Evolutionary conservation across 192 early-diverging fungal species (phyloP).

Genomic region (Backusella westeae): DNA sequence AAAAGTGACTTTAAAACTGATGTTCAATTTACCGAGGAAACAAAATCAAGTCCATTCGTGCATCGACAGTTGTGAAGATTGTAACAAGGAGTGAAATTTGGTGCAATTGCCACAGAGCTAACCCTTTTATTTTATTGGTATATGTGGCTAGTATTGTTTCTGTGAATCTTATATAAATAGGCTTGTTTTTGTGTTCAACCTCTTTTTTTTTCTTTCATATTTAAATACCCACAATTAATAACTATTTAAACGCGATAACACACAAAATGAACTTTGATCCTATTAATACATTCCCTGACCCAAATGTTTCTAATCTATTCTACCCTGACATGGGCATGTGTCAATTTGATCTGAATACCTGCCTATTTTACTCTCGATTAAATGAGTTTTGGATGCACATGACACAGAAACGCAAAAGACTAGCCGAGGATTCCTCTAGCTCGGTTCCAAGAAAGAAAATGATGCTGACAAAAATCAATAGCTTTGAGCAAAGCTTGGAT

Average conservation of each 20-base stretch:
- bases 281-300: neutral
- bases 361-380: neutral
- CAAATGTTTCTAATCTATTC: neutral
- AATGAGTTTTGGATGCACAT: neutral
- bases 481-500: constrained; percentile 20
- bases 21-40: constrained; percentile 2
- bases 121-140: neutral
- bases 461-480: neutral
- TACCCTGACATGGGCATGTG: neutral
- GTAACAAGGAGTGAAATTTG: neutral
- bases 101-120: neutral
- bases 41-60: neutral
- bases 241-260: neutral
- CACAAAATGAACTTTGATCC: neutral
- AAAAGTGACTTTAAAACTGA: neutral
- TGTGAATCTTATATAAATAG: neutral
- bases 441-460: neutral
- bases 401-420: neutral
- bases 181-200: neutral
- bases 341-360: constrained; percentile 3
- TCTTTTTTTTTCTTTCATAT: neutral
- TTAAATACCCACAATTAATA: neutral
- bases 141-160: neutral
- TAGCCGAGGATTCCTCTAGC: neutral
- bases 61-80: neutral